Conservation (phyloP, 163 green algal species). For the Trebouxia gelatinosa region DNA sequence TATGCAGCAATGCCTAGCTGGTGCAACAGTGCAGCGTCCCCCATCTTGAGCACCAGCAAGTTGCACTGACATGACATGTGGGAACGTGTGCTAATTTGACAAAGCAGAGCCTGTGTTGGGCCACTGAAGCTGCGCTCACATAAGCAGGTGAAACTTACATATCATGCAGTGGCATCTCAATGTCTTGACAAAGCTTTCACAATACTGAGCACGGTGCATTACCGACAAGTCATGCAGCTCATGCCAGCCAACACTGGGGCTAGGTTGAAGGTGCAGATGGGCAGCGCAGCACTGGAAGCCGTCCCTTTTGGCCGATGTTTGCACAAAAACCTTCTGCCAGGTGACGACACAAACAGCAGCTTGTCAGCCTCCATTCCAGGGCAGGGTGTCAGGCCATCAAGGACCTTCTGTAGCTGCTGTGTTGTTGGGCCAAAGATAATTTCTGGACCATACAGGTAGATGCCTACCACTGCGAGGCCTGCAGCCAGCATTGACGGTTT, state of each 20-base stretch:
- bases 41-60: too few relatives aligned
- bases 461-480: neutral
- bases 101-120: too few relatives aligned
- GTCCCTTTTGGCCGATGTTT: neutral
- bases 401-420: neutral
- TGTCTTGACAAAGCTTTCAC: too few relatives aligned
- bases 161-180: too few relatives aligned
- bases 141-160: too few relatives aligned
- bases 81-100: too few relatives aligned
- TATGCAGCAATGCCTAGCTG: too few relatives aligned
- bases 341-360: slow-evolving; percentile 12
- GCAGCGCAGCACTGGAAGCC: neutral
- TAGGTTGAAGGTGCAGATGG: slow-evolving; percentile 6
- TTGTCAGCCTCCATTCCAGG: neutral
- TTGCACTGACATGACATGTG: too few relatives aligned
- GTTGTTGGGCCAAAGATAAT: neutral
- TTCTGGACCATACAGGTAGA: slow-evolving; percentile 11
- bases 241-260: neutral
- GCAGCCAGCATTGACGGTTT: too few relatives aligned
- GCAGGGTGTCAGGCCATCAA: neutral
- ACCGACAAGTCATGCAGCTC: neutral
- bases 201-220: too few relatives aligned
- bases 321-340: neutral
- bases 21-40: too few relatives aligned
- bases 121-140: too few relatives aligned